A percentile compares a stretch with the other conserved stretches of the same genome.
phyloP scores from a whole-genome alignment of 1,284 basidiomycete species.

The Cutaneotrichosporon sp. region DNA sequence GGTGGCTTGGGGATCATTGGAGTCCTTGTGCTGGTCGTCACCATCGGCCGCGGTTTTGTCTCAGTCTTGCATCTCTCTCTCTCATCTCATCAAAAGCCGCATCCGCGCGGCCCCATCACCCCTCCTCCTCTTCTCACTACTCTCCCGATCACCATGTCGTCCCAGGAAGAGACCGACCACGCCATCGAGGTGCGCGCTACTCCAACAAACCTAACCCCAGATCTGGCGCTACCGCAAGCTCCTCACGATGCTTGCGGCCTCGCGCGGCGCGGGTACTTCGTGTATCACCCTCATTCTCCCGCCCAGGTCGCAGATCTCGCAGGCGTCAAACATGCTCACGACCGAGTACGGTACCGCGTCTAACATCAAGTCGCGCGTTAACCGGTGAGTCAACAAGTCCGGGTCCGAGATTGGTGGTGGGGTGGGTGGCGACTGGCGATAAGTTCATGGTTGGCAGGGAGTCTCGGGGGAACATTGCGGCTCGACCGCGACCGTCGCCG shows the following conservation, averaged over 20 bases:
- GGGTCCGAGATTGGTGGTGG: neutral
- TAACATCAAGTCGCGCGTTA: slow-evolving; percentile 99
- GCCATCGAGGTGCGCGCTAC: slow-evolving; percentile 42
- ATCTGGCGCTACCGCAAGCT: slow-evolving; percentile 96
- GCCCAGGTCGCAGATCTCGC: slow-evolving; percentile 96
- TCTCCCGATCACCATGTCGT: neutral
- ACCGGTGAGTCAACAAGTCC: slow-evolving; percentile 58
- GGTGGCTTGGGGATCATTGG: neutral
- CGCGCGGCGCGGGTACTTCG: slow-evolving; percentile 94
- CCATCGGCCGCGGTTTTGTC: neutral
- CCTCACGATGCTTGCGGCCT: slow-evolving; percentile 88
- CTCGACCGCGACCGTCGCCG: no score
- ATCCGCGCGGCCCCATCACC: neutral
- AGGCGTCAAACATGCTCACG: slow-evolving; percentile 91
- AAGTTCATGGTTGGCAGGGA: no score
- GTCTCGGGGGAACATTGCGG: no score
- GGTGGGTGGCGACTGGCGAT: neutral
- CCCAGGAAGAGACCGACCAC: slow-evolving; percentile 42
- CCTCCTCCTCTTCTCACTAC: neutral
- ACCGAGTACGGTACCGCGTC: slow-evolving; percentile 97
- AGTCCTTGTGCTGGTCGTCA: neutral
- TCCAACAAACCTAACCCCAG: slow-evolving; percentile 28
- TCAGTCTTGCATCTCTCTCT: neutral
- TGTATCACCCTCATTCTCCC: slow-evolving; percentile 99
- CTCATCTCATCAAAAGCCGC: neutral